Evolutionary conservation across 2,329 filamentous ascomycete species (phyloP).

Genomic region (Xylaria sp.): DNA sequence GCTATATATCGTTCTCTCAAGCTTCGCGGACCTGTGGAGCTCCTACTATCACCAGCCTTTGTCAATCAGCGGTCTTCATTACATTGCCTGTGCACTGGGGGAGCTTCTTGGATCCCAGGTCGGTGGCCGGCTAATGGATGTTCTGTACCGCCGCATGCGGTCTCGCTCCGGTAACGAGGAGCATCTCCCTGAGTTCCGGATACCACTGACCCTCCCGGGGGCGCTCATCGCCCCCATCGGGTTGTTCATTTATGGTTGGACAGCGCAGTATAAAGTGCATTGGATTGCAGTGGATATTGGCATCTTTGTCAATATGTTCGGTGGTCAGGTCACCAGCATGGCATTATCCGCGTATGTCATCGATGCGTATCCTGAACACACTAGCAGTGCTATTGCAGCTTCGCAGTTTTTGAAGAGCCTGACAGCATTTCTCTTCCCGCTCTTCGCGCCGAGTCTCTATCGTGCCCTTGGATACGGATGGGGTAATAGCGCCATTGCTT

Average conservation of each 20-base stretch:
- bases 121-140: slow-evolving; percentile 51
- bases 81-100: slow-evolving; percentile 66
- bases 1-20: slow-evolving; percentile 68
- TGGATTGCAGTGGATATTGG: slow-evolving; percentile 49
- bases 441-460: slow-evolving; percentile 53
- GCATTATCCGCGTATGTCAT: slow-evolving; percentile 48
- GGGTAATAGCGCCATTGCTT: slow-evolving; percentile 51
- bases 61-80: slow-evolving; percentile 67
- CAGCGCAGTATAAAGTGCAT: slow-evolving; percentile 43
- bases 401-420: slow-evolving; percentile 52
- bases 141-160: slow-evolving; percentile 39
- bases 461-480: slow-evolving; percentile 47
- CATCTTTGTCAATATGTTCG: slow-evolving; percentile 42
- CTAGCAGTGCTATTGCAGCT: slow-evolving; percentile 54
- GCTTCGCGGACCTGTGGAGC: slow-evolving; percentile 64
- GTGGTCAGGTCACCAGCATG: slow-evolving; percentile 42
- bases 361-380: slow-evolving; percentile 53
- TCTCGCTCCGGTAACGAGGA: slow-evolving; percentile 17
- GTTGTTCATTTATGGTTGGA: slow-evolving; percentile 52
- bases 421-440: slow-evolving; percentile 54
- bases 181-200: slow-evolving; percentile 63
- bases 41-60: slow-evolving; percentile 59
- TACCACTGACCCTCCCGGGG: slow-evolving; percentile 62
- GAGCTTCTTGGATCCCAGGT: slow-evolving; percentile 62
- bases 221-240: slow-evolving; percentile 50